Evolutionary conservation across 495 filamentous ascomycete species (phyloP), one percentile per base, ranked within the genome.

Genomic region (Hypoxylon lienhwacheense): DNA sequence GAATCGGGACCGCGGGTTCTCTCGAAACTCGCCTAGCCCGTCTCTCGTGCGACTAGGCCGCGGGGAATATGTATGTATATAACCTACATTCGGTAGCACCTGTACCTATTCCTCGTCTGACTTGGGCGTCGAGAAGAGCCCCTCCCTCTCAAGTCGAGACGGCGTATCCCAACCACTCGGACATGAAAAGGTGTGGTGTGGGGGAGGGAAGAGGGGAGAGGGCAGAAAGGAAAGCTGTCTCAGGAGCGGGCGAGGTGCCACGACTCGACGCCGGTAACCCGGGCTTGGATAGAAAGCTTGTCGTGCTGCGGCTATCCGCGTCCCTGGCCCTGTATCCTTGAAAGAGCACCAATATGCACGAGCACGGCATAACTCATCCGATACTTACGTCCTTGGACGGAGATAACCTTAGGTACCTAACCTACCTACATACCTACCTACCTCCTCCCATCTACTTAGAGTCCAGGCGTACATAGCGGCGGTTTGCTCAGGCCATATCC

Each of bases 111-210:
- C n/a, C 12, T 24, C 37, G 29, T 17, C 29, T 44, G 37, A 55
- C 36, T 15, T n/a, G 10, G 12, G 43, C 32, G 20, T 44, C 28
- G 10, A 51, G 35, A 29, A n/a, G n/a, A n/a, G n/a, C n/a, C n/a
- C n/a, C n/a, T n/a, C n/a, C 41, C 57, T 31, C 32, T 41, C 31
- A 33, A 24, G 17, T 39, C 22, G 41, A 37, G 15, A 7, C 5
- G 35, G 42, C 42, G 52, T 61, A 61, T 53, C 12, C 41, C 40
- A 56, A 47, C 58, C 58, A 61, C 36, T 53, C 47, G 42, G 47
- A 39, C 29, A 47, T 37, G 34, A 22, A 35, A 35, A 40, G n/a
- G n/a, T n/a, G n/a, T n/a, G n/a, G n/a, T n/a, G n/a, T n/a, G n/a
- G n/a, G n/a, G n/a, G n/a, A n/a, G n/a, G n/a, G n/a, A n/a, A n/a